Conservation (phyloP, 2,329 filamentous ascomycete genomes). For the Geosmithia morbida region DNA sequence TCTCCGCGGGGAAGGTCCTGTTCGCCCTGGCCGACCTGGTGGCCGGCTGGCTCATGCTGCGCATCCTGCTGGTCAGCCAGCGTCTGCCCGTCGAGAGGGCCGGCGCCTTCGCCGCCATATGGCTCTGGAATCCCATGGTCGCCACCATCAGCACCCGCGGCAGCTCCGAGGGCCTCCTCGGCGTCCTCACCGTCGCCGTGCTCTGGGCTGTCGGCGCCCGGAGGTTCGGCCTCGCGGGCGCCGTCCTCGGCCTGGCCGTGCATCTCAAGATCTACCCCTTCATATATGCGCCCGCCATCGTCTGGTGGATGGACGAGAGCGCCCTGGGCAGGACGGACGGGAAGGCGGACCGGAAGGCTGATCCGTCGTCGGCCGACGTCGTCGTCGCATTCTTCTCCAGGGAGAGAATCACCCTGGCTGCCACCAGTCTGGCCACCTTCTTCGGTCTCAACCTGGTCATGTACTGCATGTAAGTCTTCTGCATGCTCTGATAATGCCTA, state of each 20-base stretch:
- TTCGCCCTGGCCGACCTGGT: constrained; percentile 76
- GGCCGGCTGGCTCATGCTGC: constrained; percentile 63
- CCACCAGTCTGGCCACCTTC: constrained; percentile 61
- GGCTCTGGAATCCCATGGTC: constrained; percentile 96
- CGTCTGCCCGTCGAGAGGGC: constrained; percentile 36
- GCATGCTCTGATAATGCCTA: no score
- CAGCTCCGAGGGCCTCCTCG: constrained; percentile 81
- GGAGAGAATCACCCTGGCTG: constrained; percentile 40
- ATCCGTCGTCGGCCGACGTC: constrained; percentile 2
- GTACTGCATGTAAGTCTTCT: constrained; percentile 49
- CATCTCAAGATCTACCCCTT: constrained; percentile 99
- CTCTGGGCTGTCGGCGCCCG: constrained; percentile 66
- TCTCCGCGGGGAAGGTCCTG: constrained; percentile 75
- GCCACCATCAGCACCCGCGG: constrained; percentile 91
- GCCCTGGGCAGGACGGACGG: constrained; percentile 16
- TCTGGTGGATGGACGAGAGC: constrained; percentile 61
- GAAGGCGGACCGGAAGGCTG: not conserved
- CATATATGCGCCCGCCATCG: constrained; percentile 72
- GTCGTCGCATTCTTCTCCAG: constrained; percentile 32
- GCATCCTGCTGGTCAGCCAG: constrained; percentile 15
- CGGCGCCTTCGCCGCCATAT: constrained; percentile 68
- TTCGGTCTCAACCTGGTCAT: constrained; percentile 59
- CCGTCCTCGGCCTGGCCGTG: constrained; percentile 67
- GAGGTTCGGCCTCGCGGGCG: constrained; percentile 50
- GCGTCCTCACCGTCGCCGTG: constrained; percentile 68